Percentiles rank a stretch among this genome's conserved stretches.
These are phyloP conservation scores for Choiromyces venosus DNA, from an alignment of 495 filamentous ascomycete species.

Conservation along the genomic window DNA sequence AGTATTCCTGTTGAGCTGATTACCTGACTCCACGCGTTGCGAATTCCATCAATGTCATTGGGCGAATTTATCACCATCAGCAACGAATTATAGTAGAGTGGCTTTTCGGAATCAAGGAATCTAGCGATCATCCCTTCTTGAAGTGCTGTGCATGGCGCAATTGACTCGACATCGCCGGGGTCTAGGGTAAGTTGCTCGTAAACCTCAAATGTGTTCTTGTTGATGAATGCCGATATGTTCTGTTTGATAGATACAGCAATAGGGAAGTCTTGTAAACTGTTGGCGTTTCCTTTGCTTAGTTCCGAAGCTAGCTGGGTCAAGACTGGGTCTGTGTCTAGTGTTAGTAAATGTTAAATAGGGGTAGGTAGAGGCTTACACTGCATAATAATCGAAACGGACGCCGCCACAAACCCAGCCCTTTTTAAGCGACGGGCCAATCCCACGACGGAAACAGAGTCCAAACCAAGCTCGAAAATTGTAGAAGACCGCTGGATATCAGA, in stretches of 20 bases:
- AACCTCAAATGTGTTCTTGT: conserved; percentile 50
- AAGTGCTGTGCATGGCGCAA: conserved; percentile 70
- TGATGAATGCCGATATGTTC: conserved; percentile 53
- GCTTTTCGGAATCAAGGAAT: conserved; percentile 51
- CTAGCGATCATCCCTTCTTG: conserved; percentile 75
- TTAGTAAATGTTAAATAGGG: conserved; percentile 9
- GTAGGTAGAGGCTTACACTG: conserved; percentile 46
- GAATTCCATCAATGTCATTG: conserved; percentile 47
- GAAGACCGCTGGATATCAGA: conserved; percentile 51
- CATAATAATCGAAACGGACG: conserved; percentile 60
- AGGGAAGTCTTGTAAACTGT: conserved; percentile 38
- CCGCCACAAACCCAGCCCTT: conserved; percentile 48
- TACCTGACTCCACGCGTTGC: conserved; percentile 50
- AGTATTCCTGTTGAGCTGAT: conserved; percentile 54
- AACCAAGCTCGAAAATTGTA: conserved; percentile 72
- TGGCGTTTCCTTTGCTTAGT: conserved; percentile 21
- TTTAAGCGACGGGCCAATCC: conserved; percentile 51
- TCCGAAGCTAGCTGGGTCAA: conserved; percentile 49
- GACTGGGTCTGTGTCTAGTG: conserved; percentile 48
- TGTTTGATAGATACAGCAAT: conserved; percentile 48
- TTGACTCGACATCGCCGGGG: conserved; percentile 55
- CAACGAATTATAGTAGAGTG: conserved; percentile 68
- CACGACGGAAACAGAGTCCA: conserved; percentile 76
- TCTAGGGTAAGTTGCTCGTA: conserved; percentile 48
- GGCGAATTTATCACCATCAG: conserved; percentile 49